Base-by-base conservation (phyloP, 345 rosid genomes). In the Draba incana region DNA sequence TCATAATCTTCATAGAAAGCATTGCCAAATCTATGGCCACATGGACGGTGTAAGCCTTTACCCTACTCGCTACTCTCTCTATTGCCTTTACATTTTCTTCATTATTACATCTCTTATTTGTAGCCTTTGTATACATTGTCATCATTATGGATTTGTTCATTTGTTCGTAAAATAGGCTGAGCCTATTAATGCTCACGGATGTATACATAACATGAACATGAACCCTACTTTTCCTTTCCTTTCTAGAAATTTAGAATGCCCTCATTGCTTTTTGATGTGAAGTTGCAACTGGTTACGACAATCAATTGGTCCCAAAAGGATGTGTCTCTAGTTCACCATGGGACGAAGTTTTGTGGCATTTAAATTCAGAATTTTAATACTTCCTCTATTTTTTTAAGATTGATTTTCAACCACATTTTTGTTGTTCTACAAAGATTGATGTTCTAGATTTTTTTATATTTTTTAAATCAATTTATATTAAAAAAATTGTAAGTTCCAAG, bases 41-140 rank as follows among this genome's bases (percentile, higher is more conserved):
- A 75, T 75, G 78, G 78, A 68, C 60, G 60, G 74, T 75, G 74
- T 55, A 75, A 75, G 72, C 74, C 78, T 75, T 75, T 75, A 68
- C 69, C 78, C 78, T 74, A 66, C 77, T 53, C 72, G 37, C 46
- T 44, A 67, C 51, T 20, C 59, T 46, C 63, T 62, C 73, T 41
- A 23, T 55, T 68, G 53, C 59, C 78, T 75, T 75, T 61, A 53
- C 64, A 61, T 39, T 68, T 75, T 62, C 69, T 48, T 68, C 69
- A 68, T 75, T 75, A 68, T 75, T 75, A 75, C 78, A 69, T 49
- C 57, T 61, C 45, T 37, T 73, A 66, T 51, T 35, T 44, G 42
- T 66, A 58, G 44, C 72, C 51, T 73, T 66, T 58, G 62, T 52
- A 44, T 59, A 37, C 57, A 52, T 52, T 74, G 57, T 74, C 67